Evolutionary conservation across 2,329 filamentous ascomycete species (phyloP).

Genomic region (Passalora sequoiae): DNA sequence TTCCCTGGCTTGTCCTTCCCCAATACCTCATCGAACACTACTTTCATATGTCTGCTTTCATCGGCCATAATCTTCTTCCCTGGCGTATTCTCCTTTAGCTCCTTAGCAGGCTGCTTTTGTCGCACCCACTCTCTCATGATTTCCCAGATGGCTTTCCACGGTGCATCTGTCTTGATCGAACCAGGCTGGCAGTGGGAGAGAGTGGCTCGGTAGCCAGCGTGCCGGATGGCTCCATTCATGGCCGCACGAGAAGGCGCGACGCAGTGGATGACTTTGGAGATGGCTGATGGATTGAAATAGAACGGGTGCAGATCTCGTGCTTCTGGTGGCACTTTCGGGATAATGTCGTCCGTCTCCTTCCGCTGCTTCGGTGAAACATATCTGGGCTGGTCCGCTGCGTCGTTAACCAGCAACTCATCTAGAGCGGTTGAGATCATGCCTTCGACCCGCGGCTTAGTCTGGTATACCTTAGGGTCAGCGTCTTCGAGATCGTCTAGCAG

Average conservation of each 20-base stretch:
- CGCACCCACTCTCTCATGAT: slow-evolving; percentile 87
- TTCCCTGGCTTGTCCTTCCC: slow-evolving; percentile 63
- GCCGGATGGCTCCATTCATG: slow-evolving; percentile 72
- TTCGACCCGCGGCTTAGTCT: slow-evolving; percentile 73
- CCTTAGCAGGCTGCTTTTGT: slow-evolving; percentile 73
- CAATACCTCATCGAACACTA: slow-evolving; percentile 75
- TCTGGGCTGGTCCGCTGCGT: slow-evolving; percentile 9
- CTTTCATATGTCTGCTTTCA: slow-evolving; percentile 45
- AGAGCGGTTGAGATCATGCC: slow-evolving; percentile 88
- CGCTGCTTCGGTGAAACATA: slow-evolving; percentile 7
- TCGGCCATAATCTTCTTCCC: slow-evolving; percentile 58
- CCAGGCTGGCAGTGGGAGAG: slow-evolving; percentile 85
- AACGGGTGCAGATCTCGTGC: slow-evolving; percentile 72
- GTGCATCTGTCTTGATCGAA: slow-evolving; percentile 88
- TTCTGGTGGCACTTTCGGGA: slow-evolving; percentile 54
- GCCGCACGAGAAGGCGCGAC: slow-evolving; percentile 72
- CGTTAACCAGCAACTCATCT: slow-evolving; percentile 56
- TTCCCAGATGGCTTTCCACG: slow-evolving; percentile 86
- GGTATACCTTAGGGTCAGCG: slow-evolving; percentile 65
- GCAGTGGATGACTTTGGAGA: slow-evolving; percentile 74
- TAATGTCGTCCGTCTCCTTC: slow-evolving; percentile 16
- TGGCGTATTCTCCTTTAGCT: slow-evolving; percentile 64
- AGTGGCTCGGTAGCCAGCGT: slow-evolving; percentile 75
- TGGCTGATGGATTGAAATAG: slow-evolving; percentile 70
- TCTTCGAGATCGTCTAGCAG: slow-evolving; percentile 68